Base-by-base conservation (phyloP, 441 rosid genomes). In the Erodium trifolium region DNA sequence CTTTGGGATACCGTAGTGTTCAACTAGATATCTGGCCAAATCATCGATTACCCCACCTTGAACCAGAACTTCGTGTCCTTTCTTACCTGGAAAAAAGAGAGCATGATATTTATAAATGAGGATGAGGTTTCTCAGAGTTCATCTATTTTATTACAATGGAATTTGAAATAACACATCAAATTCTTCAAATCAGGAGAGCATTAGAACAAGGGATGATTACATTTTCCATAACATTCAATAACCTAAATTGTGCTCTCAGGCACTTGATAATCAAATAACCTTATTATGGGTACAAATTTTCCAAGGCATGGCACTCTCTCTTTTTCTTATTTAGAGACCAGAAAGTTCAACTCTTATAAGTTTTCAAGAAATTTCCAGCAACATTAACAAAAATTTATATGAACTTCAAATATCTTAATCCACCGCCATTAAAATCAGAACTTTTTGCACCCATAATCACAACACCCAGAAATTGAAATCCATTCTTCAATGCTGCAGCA, bases 11-110 rank as follows among this genome's bases (percentile, higher is more conserved):
- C 90, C 97, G 35, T 82, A 88, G 57, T 87, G 98, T 73, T 91
- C 98, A 29, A 89, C 77, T 75, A 91, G 80, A 85, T 91, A 90
- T 29, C 83, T 85, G 6, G 91, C 97, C 63, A 93, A 76, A 78
- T 91, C 88, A 27, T 89, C 93, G 60, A 93, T 89, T 73, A 89
- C 96, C 27, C 95, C 95, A 71, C 98, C 98, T 80, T 93, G 98
- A 78, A 93, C 84, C 72, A 93, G 78, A 75, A 93, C 87, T 78
- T 93, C 98, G 2, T 39, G 75, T 63, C 98, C 98, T 80, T 91
- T 93, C 80, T 93, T 93, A 73, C 98, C 98, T 93, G 85, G 18
- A 31, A 66, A 66, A n/a, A 23, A 0, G 27, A 39, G n/a, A 51
- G 16, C 65, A 3, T 27, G 27, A 7, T 2, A 49, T 49, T 49